Percentiles rank a stretch among this genome's conserved stretches.
Conservation (phyloP, 768 basidiomycete genomes). For the Amanita muscaria region DNA sequence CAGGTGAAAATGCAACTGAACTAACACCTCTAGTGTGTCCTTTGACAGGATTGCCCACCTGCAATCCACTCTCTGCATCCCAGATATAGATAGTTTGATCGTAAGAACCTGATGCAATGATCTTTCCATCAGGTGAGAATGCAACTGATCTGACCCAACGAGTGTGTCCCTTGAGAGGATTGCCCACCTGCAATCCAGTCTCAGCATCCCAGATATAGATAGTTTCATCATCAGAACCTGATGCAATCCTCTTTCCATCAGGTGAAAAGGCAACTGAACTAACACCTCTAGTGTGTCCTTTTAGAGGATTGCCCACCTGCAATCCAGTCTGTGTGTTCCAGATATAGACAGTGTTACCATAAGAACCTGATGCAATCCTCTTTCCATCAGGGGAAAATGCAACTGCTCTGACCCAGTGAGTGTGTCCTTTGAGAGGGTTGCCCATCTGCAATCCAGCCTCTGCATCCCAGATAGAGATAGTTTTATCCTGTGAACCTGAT, state of each 20-base stretch:
- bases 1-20: not conserved
- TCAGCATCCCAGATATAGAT: slow-evolving; percentile 21
- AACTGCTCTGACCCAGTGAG: too few species aligned
- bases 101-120: slow-evolving; percentile 19
- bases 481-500: slow-evolving; percentile 6
- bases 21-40: slow-evolving; percentile 11
- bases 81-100: slow-evolving; percentile 23
- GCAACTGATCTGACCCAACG: slow-evolving; percentile 24
- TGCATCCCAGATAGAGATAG: slow-evolving; percentile 8
- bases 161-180: slow-evolving; percentile 13
- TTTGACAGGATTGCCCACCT: slow-evolving; percentile 6
- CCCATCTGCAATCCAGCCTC: slow-evolving; percentile 9
- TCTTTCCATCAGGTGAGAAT: slow-evolving; percentile 37
- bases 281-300: slow-evolving; percentile 14
- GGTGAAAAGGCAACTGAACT: slow-evolving; percentile 14
- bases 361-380: too few species aligned
- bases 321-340: too few species aligned
- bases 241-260: too few species aligned
- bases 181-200: slow-evolving; percentile 14
- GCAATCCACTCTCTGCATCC: slow-evolving; percentile 18
- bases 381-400: too few species aligned
- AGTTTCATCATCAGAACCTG: too few species aligned
- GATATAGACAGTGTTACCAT: too few species aligned
- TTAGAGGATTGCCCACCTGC: too few species aligned
- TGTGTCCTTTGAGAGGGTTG: too few species aligned